A percentile compares a stretch with the other conserved stretches of the same genome.
These are phyloP conservation scores for Gamsiella multidivaricata DNA, from an alignment of 192 early-diverging fungal genomes.

Conservation along the genomic window DNA sequence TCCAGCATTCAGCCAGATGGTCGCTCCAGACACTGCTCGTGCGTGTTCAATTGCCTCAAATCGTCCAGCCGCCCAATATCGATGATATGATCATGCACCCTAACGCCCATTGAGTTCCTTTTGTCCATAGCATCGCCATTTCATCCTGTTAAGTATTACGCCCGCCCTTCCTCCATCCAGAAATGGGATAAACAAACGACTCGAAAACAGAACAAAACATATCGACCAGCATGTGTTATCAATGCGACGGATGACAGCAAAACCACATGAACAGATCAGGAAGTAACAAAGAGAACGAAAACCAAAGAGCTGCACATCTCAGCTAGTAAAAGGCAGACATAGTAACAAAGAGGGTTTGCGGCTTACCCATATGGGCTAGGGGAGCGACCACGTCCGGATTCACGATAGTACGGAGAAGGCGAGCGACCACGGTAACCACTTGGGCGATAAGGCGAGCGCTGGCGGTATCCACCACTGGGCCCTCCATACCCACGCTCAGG, in stretches of 20 bases:
- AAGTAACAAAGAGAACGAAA: not conserved
- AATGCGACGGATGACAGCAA: not conserved
- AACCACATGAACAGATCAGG: not conserved
- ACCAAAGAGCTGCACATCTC: not conserved
- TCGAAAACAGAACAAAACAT: not conserved
- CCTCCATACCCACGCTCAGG: constrained; percentile 56
- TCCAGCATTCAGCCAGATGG: constrained; percentile 12
- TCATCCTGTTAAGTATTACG: not conserved
- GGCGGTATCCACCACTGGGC: constrained; percentile 39
- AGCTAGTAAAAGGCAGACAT: not conserved
- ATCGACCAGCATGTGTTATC: too few relatives aligned
- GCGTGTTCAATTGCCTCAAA: not conserved
- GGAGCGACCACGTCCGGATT: constrained; percentile 51
- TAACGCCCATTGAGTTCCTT: not conserved
- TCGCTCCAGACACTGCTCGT: constrained; percentile 1
- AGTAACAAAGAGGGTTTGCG: not conserved
- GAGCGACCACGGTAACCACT: constrained; percentile 52
- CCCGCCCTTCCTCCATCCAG: constrained; percentile 9
- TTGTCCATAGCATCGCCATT: constrained; percentile 1
- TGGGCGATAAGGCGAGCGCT: constrained; percentile 50
- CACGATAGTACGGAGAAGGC: constrained; percentile 47
- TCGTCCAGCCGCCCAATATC: constrained; percentile 3
- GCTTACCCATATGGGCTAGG: constrained; percentile 57
- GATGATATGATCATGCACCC: not conserved
- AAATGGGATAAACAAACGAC: not conserved